Evolutionary conservation across 73 alveolate species (phyloP), one percentile per base, ranked within the genome.

Genomic region (Paramecium octaurelia): DNA sequence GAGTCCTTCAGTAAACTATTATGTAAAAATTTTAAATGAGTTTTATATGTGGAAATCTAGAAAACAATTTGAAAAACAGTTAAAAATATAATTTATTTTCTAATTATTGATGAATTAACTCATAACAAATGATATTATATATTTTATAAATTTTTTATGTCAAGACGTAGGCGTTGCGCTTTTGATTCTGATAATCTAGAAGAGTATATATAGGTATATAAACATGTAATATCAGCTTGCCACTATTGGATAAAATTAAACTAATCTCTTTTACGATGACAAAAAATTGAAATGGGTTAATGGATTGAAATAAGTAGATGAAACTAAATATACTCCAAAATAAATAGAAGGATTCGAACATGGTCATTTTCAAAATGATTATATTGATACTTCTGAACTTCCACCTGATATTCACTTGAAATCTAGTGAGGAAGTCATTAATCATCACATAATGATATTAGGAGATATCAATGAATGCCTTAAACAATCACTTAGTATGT

Each of bases 161-260:
- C 3, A 64, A 64, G 84, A 64, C 84, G 84, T 24, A 10, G 84
- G 27, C 84, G 84, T 20, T 64, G 84, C 31, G 84, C 84, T 31
- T 64, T 64, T 64, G 84, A 64, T 64, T 64, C 84, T 64, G 84
- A 64, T 64, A 64, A 34, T 34, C 24, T 64, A 23, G 84, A 64
- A 27, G 84, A 64, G 48, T 64, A 64, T 64, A 27, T 64, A 27
- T 10, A 64, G 27, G 84, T 64, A 64, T 11, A 11, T 64, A 16
- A 59, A 23, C 24, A 34, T 20, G 9, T 14, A 34, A 27, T 27
- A 31, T 64, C 14, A 64, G 84, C 84, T 64, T 8, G 23, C 84
- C 46, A 64, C 48, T 23, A 27, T 64, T 23, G 84, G 84, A 12
- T 27, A 64, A 34, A 64, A 64, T 64, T 14, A 64, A 12, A 64